Evolutionary conservation across 2,329 filamentous ascomycete genomes (phyloP), one percentile per base, ranked within the genome.

Genomic region (Diaporthe amygdali): DNA sequence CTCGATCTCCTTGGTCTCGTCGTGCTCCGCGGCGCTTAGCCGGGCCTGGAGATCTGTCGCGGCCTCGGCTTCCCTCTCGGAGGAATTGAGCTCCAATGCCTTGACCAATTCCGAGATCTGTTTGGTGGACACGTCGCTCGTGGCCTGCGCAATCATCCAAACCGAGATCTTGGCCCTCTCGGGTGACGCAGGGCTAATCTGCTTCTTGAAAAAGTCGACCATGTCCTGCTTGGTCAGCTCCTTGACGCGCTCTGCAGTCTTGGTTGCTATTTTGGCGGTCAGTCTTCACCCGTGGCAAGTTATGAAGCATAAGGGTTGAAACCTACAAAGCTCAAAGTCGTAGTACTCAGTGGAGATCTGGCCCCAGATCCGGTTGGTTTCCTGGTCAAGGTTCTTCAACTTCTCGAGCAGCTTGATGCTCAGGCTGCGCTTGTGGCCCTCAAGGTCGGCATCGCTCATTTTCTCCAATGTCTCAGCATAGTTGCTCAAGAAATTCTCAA

Each of bases 331-430:
- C 77, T 94, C 88, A 81, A 98, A 99, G 81, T 98, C 95, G 80
- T 95, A 97, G 75, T 92, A 94, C 79, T 98, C 95, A 66, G 88
- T 93, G 64, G 90, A 89, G 75, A 99, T 94, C 77, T 98, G 94
- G 64, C 87, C 87, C 95, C 94, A 97, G 79, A 97, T 92, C 54
- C 94, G 89, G 69, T 87, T 88, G 6, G 92, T 94, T 83, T 99
- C 96, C 74, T 96, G 93, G 72, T 92, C 89, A 56, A 99, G 84
- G 75, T 98, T 98, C 87, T 97, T 97, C 76, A 97, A 82, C 81
- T 97, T 97, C 83, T 98, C 95, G 27, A 97, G 84, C 20, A 94
- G 87, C 83, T 95, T 95, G 79, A 93, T 94, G 77, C 98, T 91
- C 51, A 98, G 86, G 77, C 95, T 97, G 76, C 93, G 89, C 84